Evolutionary conservation across 768 basidiomycete genomes (phyloP), one percentile per base, ranked within the genome.

Genomic region (Leucocoprinus leucothites): DNA sequence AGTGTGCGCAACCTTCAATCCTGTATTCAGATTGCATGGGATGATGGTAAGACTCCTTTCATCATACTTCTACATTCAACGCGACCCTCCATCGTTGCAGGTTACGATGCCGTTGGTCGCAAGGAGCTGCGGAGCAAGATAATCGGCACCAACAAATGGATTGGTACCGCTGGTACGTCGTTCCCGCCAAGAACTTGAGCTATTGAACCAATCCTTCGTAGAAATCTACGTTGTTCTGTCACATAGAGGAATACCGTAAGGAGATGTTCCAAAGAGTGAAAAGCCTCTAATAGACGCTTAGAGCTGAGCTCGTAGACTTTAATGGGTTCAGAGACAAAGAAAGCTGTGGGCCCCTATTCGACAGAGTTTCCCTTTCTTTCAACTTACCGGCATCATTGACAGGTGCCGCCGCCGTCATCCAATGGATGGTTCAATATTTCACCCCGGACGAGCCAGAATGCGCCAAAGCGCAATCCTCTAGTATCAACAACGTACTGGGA

Each of bases 11-110:
- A 89, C 62, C 64, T 95, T 28, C 94, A 96, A 63, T 64, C 57
- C 7, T 87, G 86, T 85, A 84, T 97, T 43, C 89, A 96, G 66
- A 74, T 78, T 53, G 93, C 93, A 2, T 97, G 94, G 94, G 69
- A 73, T 35, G 72, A 72, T 34, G 89, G 91, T 85, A 52, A 44
- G 56, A 21, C 47, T 34, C 26, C 21, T 22, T 45, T 34, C n/a
- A 31, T 31, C 5, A 31, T 31, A 31, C 31, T 11, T 5, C 31
- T 31, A 31, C 11, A 31, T 22, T 25, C n/a, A n/a, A n/a, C n/a
- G n/a, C n/a, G n/a, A n/a, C 41, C 9, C 40, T 49, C 78, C 16
- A 36, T 40, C 35, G 13, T 24, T 6, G 0, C 43, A 78, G 94
- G 91, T 0, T 94, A 82, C 61, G 94, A 97, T 65, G 63, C 64